Percentiles rank a stretch among this genome's conserved stretches.
Conservation (phyloP, 805 yeast species). For the Tetrapisispora arboricola region DNA sequence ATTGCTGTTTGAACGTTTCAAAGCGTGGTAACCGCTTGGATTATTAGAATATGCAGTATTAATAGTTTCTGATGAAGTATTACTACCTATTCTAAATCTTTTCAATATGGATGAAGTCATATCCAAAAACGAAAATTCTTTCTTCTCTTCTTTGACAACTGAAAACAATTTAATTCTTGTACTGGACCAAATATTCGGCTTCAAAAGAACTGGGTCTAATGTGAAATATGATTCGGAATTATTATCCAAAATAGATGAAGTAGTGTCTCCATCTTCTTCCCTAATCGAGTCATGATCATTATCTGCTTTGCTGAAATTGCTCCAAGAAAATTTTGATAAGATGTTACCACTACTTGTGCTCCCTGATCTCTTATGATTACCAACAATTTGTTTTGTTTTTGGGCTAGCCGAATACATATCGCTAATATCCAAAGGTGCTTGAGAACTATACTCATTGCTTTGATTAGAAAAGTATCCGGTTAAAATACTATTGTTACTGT, state of each 20-base stretch:
- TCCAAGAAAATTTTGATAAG: constrained; percentile 32
- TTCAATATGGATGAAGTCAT: constrained; percentile 32
- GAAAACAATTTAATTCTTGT: constrained; percentile 43
- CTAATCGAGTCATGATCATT: constrained; percentile 1
- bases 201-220: constrained; percentile 24
- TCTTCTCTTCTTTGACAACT: constrained; percentile 32
- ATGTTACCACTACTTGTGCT: constrained; percentile 21
- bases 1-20: constrained; percentile 3
- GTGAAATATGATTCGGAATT: constrained; percentile 12
- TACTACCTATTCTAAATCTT: constrained; percentile 26
- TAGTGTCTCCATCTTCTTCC: constrained; percentile 2
- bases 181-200: constrained; percentile 42
- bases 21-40: constrained; percentile 2
- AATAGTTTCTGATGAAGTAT: constrained; percentile 3
- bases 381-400: neutral
- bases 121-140: constrained; percentile 33
- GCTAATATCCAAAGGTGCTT: constrained; percentile 2
- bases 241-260: constrained; percentile 10
- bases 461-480: constrained; percentile 4
- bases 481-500: constrained; percentile 3
- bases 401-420: constrained; percentile 3
- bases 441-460: neutral
- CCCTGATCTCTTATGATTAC: constrained; percentile 8
- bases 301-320: constrained; percentile 20
- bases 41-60: constrained; percentile 5